phyloP scores from a whole-genome alignment of 164 flowering plant genomes.

The Vitis amurensis region DNA sequence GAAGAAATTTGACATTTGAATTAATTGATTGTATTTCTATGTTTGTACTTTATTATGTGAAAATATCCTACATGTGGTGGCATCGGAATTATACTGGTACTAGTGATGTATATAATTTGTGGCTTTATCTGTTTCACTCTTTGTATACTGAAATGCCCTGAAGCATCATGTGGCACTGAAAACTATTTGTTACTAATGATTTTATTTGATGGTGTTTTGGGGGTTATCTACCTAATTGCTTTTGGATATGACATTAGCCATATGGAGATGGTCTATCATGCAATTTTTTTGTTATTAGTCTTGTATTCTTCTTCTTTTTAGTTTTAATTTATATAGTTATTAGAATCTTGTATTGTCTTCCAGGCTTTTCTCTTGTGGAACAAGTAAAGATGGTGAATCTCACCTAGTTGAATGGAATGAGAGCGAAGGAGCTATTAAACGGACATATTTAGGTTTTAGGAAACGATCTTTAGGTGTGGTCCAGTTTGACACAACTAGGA shows the following conservation, averaged over 20 bases:
- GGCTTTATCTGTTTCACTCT: too few relatives aligned
- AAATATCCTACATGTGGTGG: too few relatives aligned
- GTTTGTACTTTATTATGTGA: too few relatives aligned
- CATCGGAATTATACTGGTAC: too few relatives aligned
- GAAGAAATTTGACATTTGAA: too few relatives aligned
- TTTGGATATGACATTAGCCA: neutral
- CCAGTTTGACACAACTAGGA: conserved; percentile 54
- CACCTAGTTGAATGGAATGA: conserved; percentile 57
- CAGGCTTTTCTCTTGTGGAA: conserved; percentile 58
- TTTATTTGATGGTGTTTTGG: too few relatives aligned
- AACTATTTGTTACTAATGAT: too few relatives aligned
- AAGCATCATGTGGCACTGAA: too few relatives aligned
- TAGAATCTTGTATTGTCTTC: neutral
- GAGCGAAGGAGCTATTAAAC: conserved; percentile 49
- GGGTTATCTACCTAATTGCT: too few relatives aligned
- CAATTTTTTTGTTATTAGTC: neutral
- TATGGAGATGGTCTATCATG: neutral
- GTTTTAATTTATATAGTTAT: neutral
- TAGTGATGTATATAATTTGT: too few relatives aligned
- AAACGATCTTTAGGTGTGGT: conserved; percentile 48
- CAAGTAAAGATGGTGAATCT: conserved; percentile 55
- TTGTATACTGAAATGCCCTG: too few relatives aligned
- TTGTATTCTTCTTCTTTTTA: neutral
- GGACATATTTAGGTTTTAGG: conserved; percentile 43
- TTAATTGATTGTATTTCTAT: too few relatives aligned